Conservation (phyloP, 495 filamentous ascomycete species). For the Penicillium cinerascens region DNA sequence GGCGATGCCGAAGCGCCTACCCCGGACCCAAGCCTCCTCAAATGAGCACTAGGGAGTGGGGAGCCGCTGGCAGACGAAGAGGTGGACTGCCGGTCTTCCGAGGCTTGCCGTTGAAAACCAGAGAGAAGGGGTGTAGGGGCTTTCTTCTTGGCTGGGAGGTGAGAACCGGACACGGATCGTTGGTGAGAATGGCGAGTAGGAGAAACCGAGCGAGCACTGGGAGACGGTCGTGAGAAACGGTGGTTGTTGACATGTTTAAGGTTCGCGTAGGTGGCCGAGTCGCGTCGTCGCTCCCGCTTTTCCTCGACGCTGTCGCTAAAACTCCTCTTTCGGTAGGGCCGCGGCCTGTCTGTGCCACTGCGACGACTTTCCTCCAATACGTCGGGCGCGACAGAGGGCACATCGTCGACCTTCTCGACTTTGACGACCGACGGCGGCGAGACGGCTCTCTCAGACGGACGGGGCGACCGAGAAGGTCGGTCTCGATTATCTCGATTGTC, state of each 20-base stretch:
- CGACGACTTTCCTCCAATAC: conserved; percentile 15
- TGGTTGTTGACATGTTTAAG: conserved; percentile 26
- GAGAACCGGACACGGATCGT: conserved; percentile 60
- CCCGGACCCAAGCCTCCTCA: conserved; percentile 61
- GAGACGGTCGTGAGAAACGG: conserved; percentile 27
- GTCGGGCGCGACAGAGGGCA: conserved; percentile 22
- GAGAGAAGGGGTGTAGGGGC: conserved; percentile 51
- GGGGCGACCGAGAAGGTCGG: conserved; percentile 25
- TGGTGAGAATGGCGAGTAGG: conserved; percentile 56
- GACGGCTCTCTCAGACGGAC: conserved; percentile 19
- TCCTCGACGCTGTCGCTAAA: conserved; percentile 42
- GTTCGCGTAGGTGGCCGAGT: conserved; percentile 26
- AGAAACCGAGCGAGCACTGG: conserved; percentile 60
- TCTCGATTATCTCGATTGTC: conserved; percentile 10
- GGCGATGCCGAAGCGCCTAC: conserved; percentile 58
- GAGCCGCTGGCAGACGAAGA: conserved; percentile 72
- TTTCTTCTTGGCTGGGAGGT: conserved; percentile 44
- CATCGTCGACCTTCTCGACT: conserved; percentile 36
- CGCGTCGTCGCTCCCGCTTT: conserved; percentile 26
- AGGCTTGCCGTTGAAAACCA: conserved; percentile 42
- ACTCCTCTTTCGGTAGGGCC: conserved; percentile 37
- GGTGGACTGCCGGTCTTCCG: conserved; percentile 67
- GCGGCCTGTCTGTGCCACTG: conserved; percentile 19
- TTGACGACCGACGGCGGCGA: conserved; percentile 35
- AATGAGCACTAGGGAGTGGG: conserved; percentile 62